phyloP scores from a whole-genome alignment of 768 basidiomycete genomes.

The Phlebiopsis gigantea region DNA sequence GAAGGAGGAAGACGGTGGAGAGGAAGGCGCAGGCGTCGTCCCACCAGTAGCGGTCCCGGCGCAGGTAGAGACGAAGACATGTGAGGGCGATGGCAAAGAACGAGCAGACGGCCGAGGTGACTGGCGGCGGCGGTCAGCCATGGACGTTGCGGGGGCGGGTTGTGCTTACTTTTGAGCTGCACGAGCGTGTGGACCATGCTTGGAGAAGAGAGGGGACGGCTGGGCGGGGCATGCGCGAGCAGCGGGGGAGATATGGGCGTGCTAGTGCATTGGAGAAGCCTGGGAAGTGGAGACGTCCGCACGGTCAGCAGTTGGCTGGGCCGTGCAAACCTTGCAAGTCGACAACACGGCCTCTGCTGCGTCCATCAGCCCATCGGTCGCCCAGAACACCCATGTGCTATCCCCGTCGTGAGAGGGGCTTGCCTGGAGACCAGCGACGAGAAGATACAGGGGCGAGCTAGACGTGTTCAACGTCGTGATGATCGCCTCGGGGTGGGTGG shows the following conservation, averaged over 20 bases:
- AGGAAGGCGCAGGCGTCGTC: slow-evolving; percentile 24
- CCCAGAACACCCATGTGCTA: background rate
- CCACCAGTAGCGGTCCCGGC: slow-evolving; percentile 23
- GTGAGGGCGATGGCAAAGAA: slow-evolving; percentile 22
- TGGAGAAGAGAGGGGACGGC: background rate
- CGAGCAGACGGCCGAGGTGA: slow-evolving; percentile 22
- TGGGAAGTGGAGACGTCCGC: background rate
- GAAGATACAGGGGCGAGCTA: too few species aligned
- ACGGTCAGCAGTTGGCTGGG: slow-evolving; percentile 1
- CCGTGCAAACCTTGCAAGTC: slow-evolving; percentile 7
- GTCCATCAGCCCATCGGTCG: slow-evolving; percentile 5
- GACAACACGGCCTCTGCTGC: background rate
- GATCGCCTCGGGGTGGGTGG: too few species aligned
- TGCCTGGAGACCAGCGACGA: too few species aligned
- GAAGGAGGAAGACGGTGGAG: slow-evolving; percentile 18
- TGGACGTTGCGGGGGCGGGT: background rate
- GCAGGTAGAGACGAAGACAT: slow-evolving; percentile 17
- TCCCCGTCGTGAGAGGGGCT: slow-evolving; percentile 8
- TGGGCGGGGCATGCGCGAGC: background rate
- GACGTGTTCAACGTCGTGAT: too few species aligned
- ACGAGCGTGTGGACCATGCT: slow-evolving; percentile 7
- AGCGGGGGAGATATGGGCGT: background rate
- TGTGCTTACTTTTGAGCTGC: slow-evolving; percentile 13
- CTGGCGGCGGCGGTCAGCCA: slow-evolving; percentile 12
- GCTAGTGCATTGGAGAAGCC: background rate